Conservation (phyloP, 495 filamentous ascomycete species). For the Trichocladium uniseriatum region DNA sequence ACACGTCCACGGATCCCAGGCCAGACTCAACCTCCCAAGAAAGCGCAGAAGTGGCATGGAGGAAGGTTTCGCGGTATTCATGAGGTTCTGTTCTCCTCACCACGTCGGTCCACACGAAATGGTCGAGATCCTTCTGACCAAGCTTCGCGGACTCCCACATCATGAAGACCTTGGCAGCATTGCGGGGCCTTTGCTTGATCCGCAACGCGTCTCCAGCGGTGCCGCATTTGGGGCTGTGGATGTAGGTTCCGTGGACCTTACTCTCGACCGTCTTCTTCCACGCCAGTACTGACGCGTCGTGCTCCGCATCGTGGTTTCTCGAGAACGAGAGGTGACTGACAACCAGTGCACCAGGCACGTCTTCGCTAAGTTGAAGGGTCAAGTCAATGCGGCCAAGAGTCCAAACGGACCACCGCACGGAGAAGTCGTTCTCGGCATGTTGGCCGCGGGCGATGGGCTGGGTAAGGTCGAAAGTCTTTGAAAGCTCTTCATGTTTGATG, state of each 20-base stretch:
- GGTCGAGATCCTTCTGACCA: constrained; percentile 41
- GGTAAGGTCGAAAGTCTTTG: constrained; percentile 23
- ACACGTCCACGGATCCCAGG: not conserved
- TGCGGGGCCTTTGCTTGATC: constrained; percentile 21
- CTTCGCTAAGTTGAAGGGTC: constrained; percentile 7
- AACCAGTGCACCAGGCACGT: not conserved
- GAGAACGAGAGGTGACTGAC: not conserved
- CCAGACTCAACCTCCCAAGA: not conserved
- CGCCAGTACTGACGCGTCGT: not conserved
- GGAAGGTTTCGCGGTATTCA: constrained; percentile 39
- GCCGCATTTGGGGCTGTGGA: constrained; percentile 53
- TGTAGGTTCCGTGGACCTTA: constrained; percentile 49
- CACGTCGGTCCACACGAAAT: constrained; percentile 55
- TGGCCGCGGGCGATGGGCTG: constrained; percentile 41
- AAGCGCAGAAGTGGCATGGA: constrained; percentile 28
- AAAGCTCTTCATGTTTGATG: not conserved
- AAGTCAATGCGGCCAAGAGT: constrained; percentile 33
- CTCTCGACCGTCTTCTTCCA: constrained; percentile 15
- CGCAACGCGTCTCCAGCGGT: constrained; percentile 54
- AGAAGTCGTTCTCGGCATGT: too few species aligned
- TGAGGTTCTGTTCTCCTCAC: constrained; percentile 44
- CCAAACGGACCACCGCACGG: constrained; percentile 15
- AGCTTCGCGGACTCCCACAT: constrained; percentile 54
- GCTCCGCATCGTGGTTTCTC: not conserved
- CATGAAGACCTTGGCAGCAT: constrained; percentile 40